Evolutionary conservation across 495 filamentous ascomycete species (phyloP), one percentile per base, ranked within the genome.

Genomic region (Podospora fimiseda): DNA sequence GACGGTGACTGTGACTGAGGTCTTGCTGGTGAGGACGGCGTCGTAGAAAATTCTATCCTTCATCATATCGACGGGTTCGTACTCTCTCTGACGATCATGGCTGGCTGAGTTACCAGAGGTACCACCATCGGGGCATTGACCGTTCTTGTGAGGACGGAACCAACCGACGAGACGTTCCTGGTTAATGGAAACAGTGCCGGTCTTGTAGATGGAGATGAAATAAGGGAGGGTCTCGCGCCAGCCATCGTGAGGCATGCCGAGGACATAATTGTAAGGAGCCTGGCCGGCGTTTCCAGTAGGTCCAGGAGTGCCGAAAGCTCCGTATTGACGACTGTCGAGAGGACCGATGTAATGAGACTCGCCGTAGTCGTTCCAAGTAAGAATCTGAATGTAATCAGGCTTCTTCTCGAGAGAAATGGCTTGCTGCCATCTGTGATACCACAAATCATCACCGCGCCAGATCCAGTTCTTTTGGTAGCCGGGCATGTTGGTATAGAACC

Each of bases 401-500:
- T 19, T 18, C 22, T 23, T 22, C 39, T 52, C 50, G 40, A 49
- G 5, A 14, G 19, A 39, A 21, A 45, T 44, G n/a, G 24, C 48
- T 11, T 56, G 47, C 6, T 45, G 41, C 53, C 47, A 55, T 22
- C 53, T 46, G 7, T 45, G 11, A 24, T 39, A 79, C 86, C 85
- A 89, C 3, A 88, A 65, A 46, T 79, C 74, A 53, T 87, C 85
- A n/a, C 80, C 77, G 3, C 76, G 76, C 70, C 80, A 86, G 15
- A 85, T 70, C 84, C 84, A 88, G 52, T 86, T 86, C 65, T 89
- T 89, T 52, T 67, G 66, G 57, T 75, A 85, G 24, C 74, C 71
- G 0, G 84, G 80, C 18, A 88, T 69, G 51, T 84, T 57, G 2
- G 61, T 68, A 58, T 83, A 88, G 66, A 88, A 88, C 81, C 83